Evolutionary conservation across 768 basidiomycete species (phyloP).

Genomic region (Rhizopogon rudus): DNA sequence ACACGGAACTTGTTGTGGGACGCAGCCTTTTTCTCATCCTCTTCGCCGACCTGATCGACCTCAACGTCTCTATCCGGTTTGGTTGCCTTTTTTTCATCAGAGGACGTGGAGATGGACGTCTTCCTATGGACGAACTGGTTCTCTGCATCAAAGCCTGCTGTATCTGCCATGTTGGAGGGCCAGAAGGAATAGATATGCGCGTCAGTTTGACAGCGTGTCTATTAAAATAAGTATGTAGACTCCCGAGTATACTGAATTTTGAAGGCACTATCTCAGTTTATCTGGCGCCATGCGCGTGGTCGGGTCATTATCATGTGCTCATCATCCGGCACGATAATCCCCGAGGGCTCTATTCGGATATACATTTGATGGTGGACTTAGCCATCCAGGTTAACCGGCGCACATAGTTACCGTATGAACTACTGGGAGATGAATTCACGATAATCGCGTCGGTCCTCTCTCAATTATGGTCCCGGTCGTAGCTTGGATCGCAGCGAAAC

Average conservation of each 20-base stretch:
- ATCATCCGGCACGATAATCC: too few relatives aligned
- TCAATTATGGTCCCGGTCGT: too few relatives aligned
- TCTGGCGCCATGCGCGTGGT: not conserved
- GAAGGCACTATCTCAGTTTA: too few relatives aligned
- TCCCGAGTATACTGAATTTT: not conserved
- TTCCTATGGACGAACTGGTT: slow-evolving; percentile 16
- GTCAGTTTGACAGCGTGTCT: not conserved
- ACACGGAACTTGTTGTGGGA: slow-evolving; percentile 29
- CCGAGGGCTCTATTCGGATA: too few relatives aligned
- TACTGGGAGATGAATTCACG: too few relatives aligned
- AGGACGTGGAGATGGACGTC: slow-evolving; percentile 9
- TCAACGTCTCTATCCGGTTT: slow-evolving; percentile 16
- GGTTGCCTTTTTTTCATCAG: slow-evolving; percentile 8
- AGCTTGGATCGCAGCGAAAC: too few relatives aligned
- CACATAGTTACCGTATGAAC: too few relatives aligned
- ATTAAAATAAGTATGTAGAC: slow-evolving; percentile 1
- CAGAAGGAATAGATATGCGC: not conserved
- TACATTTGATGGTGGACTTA: too few relatives aligned
- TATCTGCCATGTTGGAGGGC: slow-evolving; percentile 14
- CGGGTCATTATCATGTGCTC: too few relatives aligned
- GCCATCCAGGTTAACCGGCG: too few relatives aligned
- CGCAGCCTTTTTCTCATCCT: slow-evolving; percentile 3
- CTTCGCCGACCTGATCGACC: slow-evolving; percentile 1
- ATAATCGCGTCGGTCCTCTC: too few relatives aligned
- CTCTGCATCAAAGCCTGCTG: not conserved